Percentiles rank a stretch among this genome's conserved stretches.
Evolutionary conservation across 1,284 basidiomycete species (phyloP).

Genomic region (Cryptococcus sp.): DNA sequence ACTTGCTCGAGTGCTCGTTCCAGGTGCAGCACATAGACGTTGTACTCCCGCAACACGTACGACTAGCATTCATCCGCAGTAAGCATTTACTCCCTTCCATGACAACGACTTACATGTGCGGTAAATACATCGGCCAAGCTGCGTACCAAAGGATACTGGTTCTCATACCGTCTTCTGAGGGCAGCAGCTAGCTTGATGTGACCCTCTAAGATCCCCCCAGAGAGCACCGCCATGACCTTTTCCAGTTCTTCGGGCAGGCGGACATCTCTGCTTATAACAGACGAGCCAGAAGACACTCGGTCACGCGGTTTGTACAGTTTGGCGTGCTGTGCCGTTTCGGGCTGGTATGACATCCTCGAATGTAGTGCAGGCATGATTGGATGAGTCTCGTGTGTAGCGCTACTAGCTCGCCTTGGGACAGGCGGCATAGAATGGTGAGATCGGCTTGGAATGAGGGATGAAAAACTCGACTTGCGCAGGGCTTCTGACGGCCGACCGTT

Average conservation of each 20-base stretch:
- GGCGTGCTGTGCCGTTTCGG: slow-evolving; percentile 55
- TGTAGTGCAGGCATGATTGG: slow-evolving; percentile 68
- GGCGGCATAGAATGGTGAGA: slow-evolving; percentile 79
- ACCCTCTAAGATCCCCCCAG: slow-evolving; percentile 79
- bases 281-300: slow-evolving; percentile 13
- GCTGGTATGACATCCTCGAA: slow-evolving; percentile 54
- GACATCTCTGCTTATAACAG: slow-evolving; percentile 11
- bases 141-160: slow-evolving; percentile 87
- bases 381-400: slow-evolving; percentile 40
- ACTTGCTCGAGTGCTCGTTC: slow-evolving; percentile 85
- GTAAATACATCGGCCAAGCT: slow-evolving; percentile 91
- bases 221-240: slow-evolving; percentile 79
- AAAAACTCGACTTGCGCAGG: slow-evolving; percentile 14
- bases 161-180: slow-evolving; percentile 81
- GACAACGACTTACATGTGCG: slow-evolving; percentile 67
- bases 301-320: slow-evolving; percentile 15
- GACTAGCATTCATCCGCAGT: slow-evolving; percentile 60
- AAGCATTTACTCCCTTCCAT: not conserved
- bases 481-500: slow-evolving; percentile 31
- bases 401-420: slow-evolving; percentile 56
- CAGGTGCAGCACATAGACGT: slow-evolving; percentile 85
- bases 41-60: slow-evolving; percentile 87
- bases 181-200: slow-evolving; percentile 79
- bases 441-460: slow-evolving; percentile 43
- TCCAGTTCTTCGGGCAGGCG: slow-evolving; percentile 81